phyloP scores from a whole-genome alignment of 78 protist genomes.

The Protostelium mycophagum region DNA sequence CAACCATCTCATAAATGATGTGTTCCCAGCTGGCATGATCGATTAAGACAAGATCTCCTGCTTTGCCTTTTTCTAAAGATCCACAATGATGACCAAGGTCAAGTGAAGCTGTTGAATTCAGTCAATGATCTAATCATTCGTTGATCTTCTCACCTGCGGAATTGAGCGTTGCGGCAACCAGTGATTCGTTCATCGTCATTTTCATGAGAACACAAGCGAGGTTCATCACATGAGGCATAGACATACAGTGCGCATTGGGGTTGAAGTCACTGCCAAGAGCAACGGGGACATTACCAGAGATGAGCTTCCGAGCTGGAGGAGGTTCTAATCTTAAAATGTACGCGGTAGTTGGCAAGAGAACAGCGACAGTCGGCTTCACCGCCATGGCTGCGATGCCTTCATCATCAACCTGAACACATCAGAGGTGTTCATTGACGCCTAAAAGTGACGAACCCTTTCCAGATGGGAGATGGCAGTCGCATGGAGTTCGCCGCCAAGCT shows the following conservation, averaged over 20 bases:
- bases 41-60: constrained; percentile 69
- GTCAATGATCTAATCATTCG: not conserved
- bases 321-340: constrained; percentile 66
- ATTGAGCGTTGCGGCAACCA: constrained; percentile 83
- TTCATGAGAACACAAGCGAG: constrained; percentile 76
- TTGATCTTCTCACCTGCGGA: constrained; percentile 52
- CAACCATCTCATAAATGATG: constrained; percentile 73
- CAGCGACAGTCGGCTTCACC: constrained; percentile 47
- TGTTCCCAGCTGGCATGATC: constrained; percentile 79
- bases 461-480: constrained; percentile 78
- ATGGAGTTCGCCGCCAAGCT: constrained; percentile 63
- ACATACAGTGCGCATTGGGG: constrained; percentile 85
- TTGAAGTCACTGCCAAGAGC: constrained; percentile 79
- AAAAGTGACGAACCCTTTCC: constrained; percentile 48
- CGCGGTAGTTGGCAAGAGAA: constrained; percentile 81
- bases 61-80: constrained; percentile 76
- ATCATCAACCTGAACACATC: constrained; percentile 7
- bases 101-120: not conserved
- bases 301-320: constrained; percentile 77
- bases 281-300: constrained; percentile 73
- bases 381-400: constrained; percentile 82
- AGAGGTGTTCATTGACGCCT: not conserved
- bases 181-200: constrained; percentile 76
- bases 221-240: constrained; percentile 86
- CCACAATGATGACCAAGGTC: constrained; percentile 32